Evolutionary conservation across 768 basidiomycete genomes (phyloP).

Genomic region (Clavaria fumosa): DNA sequence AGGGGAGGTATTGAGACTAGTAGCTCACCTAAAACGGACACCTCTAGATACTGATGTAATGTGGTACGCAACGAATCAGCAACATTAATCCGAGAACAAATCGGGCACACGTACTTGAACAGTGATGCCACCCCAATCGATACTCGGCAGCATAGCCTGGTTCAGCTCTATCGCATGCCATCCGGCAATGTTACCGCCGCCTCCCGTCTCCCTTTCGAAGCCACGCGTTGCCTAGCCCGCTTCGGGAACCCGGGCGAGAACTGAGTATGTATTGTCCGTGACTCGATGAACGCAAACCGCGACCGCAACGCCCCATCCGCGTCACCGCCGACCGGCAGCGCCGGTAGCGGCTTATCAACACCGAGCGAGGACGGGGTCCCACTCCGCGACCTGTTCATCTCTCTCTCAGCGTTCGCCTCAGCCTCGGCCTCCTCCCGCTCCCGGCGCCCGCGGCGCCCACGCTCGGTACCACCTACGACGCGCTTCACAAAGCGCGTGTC

Average conservation of each 20-base stretch:
- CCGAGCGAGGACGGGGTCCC: constrained; percentile 11
- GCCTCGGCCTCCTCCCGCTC: too few relatives aligned
- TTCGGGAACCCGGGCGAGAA: constrained; percentile 60
- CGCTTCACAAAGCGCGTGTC: too few relatives aligned
- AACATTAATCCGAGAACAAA: constrained; percentile 4
- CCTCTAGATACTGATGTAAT: constrained; percentile 66
- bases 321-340: constrained; percentile 21
- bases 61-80: constrained; percentile 9
- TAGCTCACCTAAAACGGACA: constrained; percentile 50
- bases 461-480: too few relatives aligned
- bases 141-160: constrained; percentile 44
- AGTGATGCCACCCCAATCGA: constrained; percentile 51
- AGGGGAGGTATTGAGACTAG: too few relatives aligned
- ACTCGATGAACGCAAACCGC: constrained; percentile 25
- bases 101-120: constrained; percentile 37
- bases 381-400: constrained; percentile 20
- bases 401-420: constrained; percentile 20
- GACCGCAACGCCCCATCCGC: constrained; percentile 27
- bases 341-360: not conserved
- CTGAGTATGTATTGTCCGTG: constrained; percentile 30
- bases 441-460: too few relatives aligned
- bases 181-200: constrained; percentile 40
- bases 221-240: constrained; percentile 34
- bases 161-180: constrained; percentile 45
- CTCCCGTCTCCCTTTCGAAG: constrained; percentile 26